A percentile compares a stretch with the other conserved stretches of the same genome.
phyloP scores from a whole-genome alignment of 352 stramenopile genomes.

The Globisporangium cylindrosporum region DNA sequence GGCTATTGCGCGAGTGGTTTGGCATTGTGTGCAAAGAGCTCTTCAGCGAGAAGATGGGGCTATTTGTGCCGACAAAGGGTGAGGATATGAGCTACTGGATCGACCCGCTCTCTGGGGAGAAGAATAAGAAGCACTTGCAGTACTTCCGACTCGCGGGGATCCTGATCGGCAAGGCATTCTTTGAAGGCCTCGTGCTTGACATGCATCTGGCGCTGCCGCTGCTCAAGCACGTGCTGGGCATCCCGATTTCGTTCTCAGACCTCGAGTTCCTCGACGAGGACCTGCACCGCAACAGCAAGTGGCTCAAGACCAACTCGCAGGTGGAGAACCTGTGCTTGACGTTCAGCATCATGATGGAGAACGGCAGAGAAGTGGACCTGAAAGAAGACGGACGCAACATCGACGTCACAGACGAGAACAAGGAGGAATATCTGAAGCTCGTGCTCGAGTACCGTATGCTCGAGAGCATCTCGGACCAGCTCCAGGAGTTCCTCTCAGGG shows the following conservation, averaged over 20 bases:
- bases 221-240: slow-evolving; percentile 66
- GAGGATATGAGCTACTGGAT: slow-evolving; percentile 75
- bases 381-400: slow-evolving; percentile 88
- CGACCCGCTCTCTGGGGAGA: slow-evolving; percentile 48
- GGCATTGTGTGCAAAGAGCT: slow-evolving; percentile 51
- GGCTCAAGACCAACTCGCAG: slow-evolving; percentile 56
- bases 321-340: slow-evolving; percentile 60
- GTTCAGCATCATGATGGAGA: slow-evolving; percentile 69
- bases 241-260: slow-evolving; percentile 77
- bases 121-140: slow-evolving; percentile 40
- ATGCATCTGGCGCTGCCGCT: slow-evolving; percentile 61
- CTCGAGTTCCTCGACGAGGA: slow-evolving; percentile 74
- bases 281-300: slow-evolving; percentile 61
- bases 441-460: slow-evolving; percentile 79
- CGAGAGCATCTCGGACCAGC: slow-evolving; percentile 56
- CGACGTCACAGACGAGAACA: slow-evolving; percentile 95
- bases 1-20: slow-evolving; percentile 70
- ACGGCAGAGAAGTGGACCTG: slow-evolving; percentile 83
- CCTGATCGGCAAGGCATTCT: slow-evolving; percentile 59
- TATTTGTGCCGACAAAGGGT: slow-evolving; percentile 58
- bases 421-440: slow-evolving; percentile 88
- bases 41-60: slow-evolving; percentile 46
- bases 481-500: slow-evolving; percentile 62
- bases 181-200: slow-evolving; percentile 63
- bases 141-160: slow-evolving; percentile 65